These are phyloP conservation scores for Talaromyces thailandensis DNA, from an alignment of 495 filamentous ascomycete genomes.

Conservation along the genomic window DNA sequence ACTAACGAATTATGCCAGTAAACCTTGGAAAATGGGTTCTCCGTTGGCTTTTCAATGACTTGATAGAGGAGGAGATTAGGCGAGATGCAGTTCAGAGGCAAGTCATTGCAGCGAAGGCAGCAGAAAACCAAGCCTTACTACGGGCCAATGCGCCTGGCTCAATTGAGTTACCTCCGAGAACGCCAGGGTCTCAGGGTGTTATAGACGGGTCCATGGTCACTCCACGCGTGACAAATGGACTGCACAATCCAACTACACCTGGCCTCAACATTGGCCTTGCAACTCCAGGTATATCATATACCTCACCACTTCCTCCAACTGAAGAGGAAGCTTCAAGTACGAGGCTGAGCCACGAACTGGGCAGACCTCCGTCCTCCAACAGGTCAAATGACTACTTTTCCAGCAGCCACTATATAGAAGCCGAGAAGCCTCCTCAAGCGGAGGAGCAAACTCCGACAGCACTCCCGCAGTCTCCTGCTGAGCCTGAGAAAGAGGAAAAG, in stretches of 20 bases:
- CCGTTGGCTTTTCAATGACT: constrained; percentile 79
- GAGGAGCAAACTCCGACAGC: constrained; percentile 38
- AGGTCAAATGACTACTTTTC: constrained; percentile 61
- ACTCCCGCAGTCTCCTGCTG: constrained; percentile 47
- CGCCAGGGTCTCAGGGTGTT: constrained; percentile 38
- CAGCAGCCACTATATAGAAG: constrained; percentile 15
- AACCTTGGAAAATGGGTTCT: constrained; percentile 97
- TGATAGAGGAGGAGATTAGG: constrained; percentile 82
- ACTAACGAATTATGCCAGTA: constrained; percentile 45
- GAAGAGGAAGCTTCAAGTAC: constrained; percentile 40
- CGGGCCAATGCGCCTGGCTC: constrained; percentile 50
- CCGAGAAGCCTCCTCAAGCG: constrained; percentile 29
- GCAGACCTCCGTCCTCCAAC: constrained; percentile 37
- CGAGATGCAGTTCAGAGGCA: constrained; percentile 68
- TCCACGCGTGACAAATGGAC: constrained; percentile 54
- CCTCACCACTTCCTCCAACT: constrained; percentile 35
- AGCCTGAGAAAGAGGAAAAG: constrained; percentile 61
- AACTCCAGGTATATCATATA: constrained; percentile 46
- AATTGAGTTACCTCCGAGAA: constrained; percentile 54
- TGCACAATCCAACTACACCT: constrained; percentile 54
- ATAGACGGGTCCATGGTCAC: constrained; percentile 48
- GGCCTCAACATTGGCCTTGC: constrained; percentile 71
- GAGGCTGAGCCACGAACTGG: constrained; percentile 33
- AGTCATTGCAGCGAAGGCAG: constrained; percentile 50
- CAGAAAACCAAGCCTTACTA: constrained; percentile 43